phyloP scores from a whole-genome alignment of 805 yeast genomes.

The Hanseniaspora guilliermondii region DNA sequence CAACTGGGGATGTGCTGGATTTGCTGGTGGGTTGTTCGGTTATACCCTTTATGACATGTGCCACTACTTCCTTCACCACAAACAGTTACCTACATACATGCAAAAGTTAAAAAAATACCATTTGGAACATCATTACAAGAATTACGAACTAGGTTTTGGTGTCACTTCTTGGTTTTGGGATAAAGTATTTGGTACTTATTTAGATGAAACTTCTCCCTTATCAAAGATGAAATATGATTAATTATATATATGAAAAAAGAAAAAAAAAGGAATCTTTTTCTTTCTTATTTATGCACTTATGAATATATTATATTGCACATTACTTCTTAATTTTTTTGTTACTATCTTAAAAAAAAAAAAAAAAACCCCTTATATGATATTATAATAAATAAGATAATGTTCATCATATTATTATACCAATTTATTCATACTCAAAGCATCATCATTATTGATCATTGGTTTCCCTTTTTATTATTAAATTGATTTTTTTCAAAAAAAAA shows the following conservation, averaged over 20 bases:
- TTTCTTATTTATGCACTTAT: not conserved
- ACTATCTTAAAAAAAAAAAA: too few species aligned
- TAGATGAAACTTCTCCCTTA: constrained; percentile 33
- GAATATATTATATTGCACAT: too few species aligned
- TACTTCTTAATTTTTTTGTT: too few species aligned
- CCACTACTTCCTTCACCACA: constrained; percentile 90
- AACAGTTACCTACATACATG: constrained; percentile 61
- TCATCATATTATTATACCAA: too few species aligned
- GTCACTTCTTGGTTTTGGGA: constrained; percentile 95
- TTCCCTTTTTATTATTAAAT: too few species aligned
- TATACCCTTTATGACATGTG: constrained; percentile 83
- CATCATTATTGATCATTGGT: too few species aligned
- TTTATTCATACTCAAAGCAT: too few species aligned
- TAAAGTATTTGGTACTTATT: constrained; percentile 69
- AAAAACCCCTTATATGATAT: too few species aligned
- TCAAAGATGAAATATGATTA: constrained; percentile 28
- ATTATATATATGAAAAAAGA: not conserved
- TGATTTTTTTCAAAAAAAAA: too few species aligned
- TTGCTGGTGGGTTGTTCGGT: constrained; percentile 93
- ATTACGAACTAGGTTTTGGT: constrained; percentile 93
- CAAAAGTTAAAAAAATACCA: constrained; percentile 79
- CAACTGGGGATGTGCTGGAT: constrained; percentile 78
- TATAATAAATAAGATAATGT: too few species aligned
- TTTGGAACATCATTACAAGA: constrained; percentile 94
- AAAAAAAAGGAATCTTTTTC: not conserved